Evolutionary conservation across 148 eudicot genomes (phyloP), one percentile per base, ranked within the genome.

Genomic region (Nepenthes mirabilis): DNA sequence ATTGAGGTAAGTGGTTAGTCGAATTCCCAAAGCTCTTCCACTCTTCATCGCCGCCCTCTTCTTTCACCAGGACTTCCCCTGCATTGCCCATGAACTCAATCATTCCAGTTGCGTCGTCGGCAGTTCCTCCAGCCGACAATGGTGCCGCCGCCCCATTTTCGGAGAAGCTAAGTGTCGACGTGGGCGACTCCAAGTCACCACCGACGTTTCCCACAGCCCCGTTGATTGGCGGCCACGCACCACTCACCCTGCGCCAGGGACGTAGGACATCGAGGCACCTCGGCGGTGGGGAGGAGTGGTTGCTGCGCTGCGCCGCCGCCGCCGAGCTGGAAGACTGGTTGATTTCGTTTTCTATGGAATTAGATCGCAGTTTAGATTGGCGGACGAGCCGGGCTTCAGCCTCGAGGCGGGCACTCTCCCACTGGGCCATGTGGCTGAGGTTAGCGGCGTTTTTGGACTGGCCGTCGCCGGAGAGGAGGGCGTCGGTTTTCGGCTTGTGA

Each of bases 361-460:
- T 82, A 23, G 78, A 68, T 0, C 82, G 76, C 33, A 88, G 74
- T 61, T 91, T 88, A 1, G 98, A 91, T 58, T 91, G 94, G 4
- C 86, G 47, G 5, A 64, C 96, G 1, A 91, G 77, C 32, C 96
- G 70, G 9, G 98, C 98, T 59, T 91, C 98, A 11, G 98, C 98
- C 48, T 91, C 98, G 1, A 91, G 79, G 9, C 98, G 80, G 33
- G 98, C 96, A 12, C 94, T 88, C 68, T 91, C 98, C 98, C 96
- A 88, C 40, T 91, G 98, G 7, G 98, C 98, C 78, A 88, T 86
- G 77, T 91, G 98, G 86, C 96, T 91, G 3, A 91, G 77, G 54
- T 80, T 88, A 34, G 94, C 88, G 0, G 83, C 85, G 51, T 59
- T 80, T 64, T 83, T 88, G 36, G 83, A 72, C 36, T 74, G 88